Evolutionary conservation across 495 filamentous ascomycete genomes (phyloP), one percentile per base, ranked within the genome.

Genomic region (Tricharina praecox): DNA sequence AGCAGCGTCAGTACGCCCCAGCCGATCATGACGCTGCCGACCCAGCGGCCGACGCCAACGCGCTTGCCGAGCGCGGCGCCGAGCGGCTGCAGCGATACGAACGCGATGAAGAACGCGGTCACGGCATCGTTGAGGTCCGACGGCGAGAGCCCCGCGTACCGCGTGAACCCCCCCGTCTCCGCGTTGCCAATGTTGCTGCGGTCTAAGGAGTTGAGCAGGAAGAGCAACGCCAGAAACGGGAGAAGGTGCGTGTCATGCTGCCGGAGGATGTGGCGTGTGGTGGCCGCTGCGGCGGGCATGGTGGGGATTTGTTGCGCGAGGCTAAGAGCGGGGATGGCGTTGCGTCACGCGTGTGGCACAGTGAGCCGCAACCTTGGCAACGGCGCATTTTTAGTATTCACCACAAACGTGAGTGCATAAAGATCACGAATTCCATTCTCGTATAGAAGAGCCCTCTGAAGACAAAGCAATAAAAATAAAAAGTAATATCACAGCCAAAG

Each of bases 11-110:
- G 60, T 21, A 70, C 38, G 1, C 69, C 74, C 74, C 75, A 77
- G 3, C 64, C 50, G 10, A 51, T 63, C 74, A 75, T 76, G 37
- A 74, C 66, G 13, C 62, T 51, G 0, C 73, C 70, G 16, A 77
- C 68, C 71, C 72, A 77, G 3, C 59, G 49, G 18, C 62, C 63
- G 40, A 67, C 68, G 23, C 75, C 74, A 47, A 70, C 59, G 38
- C 63, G 61, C 37, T 68, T 54, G 0, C 75, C 75, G n/a, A 72
- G 54, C 2, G 72, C 73, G 7, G 72, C 69, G 4, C 70, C 72
- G 0, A 71, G 56, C 0, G 74, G 71, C 49, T 77, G 75, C 1
- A 77, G 61, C 2, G 66, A 33, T 5, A 78, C 73, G 49, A 77
- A 77, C 30, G 66, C 68, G 48, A 68, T 59, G 42, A 72, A 78